Evolutionary conservation across 2,329 filamentous ascomycete genomes (phyloP).

Genomic region (Paracorniculantispora psalliotae): DNA sequence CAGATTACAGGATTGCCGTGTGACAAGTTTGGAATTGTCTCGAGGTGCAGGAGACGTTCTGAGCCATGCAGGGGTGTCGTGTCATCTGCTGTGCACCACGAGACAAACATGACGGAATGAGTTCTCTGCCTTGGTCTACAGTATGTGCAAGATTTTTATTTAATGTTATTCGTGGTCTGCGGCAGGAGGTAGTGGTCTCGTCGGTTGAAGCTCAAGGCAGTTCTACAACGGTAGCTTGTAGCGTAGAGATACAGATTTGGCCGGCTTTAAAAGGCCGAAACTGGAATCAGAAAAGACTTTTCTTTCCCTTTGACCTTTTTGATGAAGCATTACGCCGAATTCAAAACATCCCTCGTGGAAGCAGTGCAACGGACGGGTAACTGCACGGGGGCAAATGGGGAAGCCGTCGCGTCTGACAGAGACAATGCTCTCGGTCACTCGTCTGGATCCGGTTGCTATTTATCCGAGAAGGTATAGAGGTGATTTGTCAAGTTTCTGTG

Average conservation of each 20-base stretch:
- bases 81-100: neutral
- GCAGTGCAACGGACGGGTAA: neutral
- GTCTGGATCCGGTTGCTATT: neutral
- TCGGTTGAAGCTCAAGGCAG: too few species aligned
- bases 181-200: too few species aligned
- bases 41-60: neutral
- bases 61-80: neutral
- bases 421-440: neutral
- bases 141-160: neutral
- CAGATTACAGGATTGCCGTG: slow-evolving; percentile 14
- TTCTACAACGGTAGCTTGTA: too few species aligned
- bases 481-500: neutral
- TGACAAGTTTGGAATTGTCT: slow-evolving; percentile 13
- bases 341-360: neutral
- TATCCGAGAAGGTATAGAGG: neutral
- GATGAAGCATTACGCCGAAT: too few species aligned
- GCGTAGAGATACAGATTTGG: too few species aligned
- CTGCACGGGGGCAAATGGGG: neutral
- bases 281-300: too few species aligned
- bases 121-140: neutral
- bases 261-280: too few species aligned
- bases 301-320: too few species aligned
- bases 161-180: neutral
- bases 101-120: neutral
- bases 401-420: neutral